Percentiles rank a stretch among this genome's conserved stretches.
phyloP scores from a whole-genome alignment of 1,284 basidiomycete species.

The Cryptococcus sp. region DNA sequence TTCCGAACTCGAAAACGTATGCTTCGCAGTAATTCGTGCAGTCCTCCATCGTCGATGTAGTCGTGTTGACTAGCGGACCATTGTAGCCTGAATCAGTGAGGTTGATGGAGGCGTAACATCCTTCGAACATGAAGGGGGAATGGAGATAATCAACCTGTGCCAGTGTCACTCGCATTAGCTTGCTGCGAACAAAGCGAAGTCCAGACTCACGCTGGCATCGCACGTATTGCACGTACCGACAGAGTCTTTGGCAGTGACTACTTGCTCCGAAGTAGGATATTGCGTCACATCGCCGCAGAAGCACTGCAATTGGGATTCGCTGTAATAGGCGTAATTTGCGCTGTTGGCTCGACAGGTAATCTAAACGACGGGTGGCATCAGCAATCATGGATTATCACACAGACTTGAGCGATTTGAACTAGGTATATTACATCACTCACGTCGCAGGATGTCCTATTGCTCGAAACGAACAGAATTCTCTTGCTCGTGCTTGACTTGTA shows the following conservation, averaged over 20 bases:
- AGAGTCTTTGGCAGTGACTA: neutral
- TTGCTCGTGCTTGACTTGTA: no score
- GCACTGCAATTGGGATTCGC: neutral
- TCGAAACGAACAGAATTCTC: no score
- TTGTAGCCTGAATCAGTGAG: neutral
- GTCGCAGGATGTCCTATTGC: no score
- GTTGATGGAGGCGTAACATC: neutral
- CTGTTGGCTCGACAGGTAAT: neutral
- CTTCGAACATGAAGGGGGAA: slow-evolving; percentile 7
- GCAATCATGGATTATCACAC: neutral
- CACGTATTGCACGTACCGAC: neutral
- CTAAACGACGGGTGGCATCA: no score
- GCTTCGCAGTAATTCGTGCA: neutral
- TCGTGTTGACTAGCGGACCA: neutral
- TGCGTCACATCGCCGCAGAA: neutral
- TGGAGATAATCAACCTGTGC: slow-evolving; percentile 5
- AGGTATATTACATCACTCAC: no score
- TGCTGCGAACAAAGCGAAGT: neutral
- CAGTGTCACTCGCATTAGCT: neutral
- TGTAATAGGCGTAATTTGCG: slow-evolving; percentile 5
- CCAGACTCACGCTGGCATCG: slow-evolving; percentile 2
- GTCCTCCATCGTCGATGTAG: neutral
- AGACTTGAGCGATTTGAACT: neutral
- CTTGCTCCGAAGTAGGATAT: neutral
- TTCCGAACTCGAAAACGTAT: neutral